Percentiles rank a stretch among this genome's conserved stretches.
Evolutionary conservation across 2,329 filamentous ascomycete species (phyloP).

Genomic region (Hypoxylon sp.): DNA sequence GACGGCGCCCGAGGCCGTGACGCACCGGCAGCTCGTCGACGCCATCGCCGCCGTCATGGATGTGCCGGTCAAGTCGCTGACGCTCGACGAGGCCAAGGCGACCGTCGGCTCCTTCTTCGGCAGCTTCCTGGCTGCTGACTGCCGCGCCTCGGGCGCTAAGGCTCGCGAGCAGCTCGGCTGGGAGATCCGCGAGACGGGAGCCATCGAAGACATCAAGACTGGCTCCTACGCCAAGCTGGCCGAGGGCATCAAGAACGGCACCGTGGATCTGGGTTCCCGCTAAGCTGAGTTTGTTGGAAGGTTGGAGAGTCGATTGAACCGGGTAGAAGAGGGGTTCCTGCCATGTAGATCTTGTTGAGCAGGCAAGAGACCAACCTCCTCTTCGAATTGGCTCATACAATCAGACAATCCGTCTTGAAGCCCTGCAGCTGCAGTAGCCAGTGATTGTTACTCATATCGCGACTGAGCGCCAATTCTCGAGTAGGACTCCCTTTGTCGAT

Average conservation of each 20-base stretch:
- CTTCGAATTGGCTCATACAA: conserved; percentile 48
- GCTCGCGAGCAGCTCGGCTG: conserved; percentile 51
- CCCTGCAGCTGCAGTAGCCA: conserved; percentile 55
- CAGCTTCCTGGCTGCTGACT: conserved; percentile 46
- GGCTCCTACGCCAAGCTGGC: conserved; percentile 41
- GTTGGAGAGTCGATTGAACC: background rate
- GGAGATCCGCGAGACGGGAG: conserved; percentile 43
- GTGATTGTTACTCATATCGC: conserved; percentile 16
- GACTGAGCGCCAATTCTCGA: background rate
- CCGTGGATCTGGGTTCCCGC: background rate
- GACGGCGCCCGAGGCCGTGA: conserved; percentile 44
- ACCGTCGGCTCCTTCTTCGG: conserved; percentile 46
- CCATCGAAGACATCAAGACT: conserved; percentile 46
- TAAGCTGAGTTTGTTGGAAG: background rate
- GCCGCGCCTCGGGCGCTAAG: conserved; percentile 48
- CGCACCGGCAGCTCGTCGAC: conserved; percentile 41
- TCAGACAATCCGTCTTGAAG: conserved; percentile 56
- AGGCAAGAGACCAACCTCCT: background rate
- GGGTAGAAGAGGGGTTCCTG: background rate
- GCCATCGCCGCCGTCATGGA: conserved; percentile 38
- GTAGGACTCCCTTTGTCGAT: conserved; percentile 37
- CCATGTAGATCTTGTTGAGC: background rate
- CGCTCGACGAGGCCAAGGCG: conserved; percentile 40
- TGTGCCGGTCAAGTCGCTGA: conserved; percentile 36
- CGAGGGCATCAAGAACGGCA: conserved; percentile 3